Evolutionary conservation across 495 filamentous ascomycete species (phyloP).

Genomic region (Tuber borchii): DNA sequence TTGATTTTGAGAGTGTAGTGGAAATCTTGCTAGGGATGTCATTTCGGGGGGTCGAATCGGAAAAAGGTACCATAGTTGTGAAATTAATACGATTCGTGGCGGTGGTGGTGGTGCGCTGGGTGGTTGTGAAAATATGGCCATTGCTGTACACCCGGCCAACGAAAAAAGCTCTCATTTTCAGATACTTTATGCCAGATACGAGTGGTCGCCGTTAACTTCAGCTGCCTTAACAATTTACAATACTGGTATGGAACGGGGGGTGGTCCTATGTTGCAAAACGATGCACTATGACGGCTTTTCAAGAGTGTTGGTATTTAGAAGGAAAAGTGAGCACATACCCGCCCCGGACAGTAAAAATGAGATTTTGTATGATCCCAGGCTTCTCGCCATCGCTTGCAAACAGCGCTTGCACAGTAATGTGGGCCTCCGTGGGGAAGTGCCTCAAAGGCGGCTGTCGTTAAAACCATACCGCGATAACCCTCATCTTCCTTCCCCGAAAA

Average conservation of each 20-base stretch:
- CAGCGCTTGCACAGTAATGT: background rate
- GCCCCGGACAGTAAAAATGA: background rate
- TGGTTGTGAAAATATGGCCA: background rate
- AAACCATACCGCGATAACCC: background rate
- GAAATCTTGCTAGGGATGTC: background rate
- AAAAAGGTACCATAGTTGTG: background rate
- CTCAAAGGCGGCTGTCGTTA: background rate
- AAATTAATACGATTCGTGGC: background rate
- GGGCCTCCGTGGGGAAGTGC: background rate
- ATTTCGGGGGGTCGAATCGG: background rate
- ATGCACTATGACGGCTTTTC: background rate
- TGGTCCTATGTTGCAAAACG: background rate
- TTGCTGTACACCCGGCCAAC: background rate
- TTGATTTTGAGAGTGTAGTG: background rate
- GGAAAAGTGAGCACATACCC: background rate
- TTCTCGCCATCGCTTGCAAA: background rate
- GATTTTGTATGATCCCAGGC: background rate
- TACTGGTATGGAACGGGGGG: background rate
- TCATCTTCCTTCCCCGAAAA: background rate
- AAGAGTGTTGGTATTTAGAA: background rate
- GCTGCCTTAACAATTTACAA: background rate
- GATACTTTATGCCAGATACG: background rate
- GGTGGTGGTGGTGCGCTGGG: background rate
- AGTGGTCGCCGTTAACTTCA: too few species aligned
- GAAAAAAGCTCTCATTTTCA: background rate